phyloP scores from a whole-genome alignment of 129 eudicot species.

The Arctium minus region DNA sequence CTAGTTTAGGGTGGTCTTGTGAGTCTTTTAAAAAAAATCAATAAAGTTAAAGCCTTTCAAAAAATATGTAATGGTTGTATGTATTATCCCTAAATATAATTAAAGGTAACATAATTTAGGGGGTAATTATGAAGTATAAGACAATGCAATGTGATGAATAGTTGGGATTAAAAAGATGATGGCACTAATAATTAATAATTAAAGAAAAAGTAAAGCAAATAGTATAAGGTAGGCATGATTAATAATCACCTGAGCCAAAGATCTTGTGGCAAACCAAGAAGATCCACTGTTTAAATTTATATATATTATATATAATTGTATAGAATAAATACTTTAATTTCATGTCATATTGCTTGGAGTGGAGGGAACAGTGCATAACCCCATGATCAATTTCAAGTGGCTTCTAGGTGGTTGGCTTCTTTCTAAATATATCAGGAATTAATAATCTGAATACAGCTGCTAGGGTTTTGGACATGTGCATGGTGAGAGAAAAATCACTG shows the following conservation, averaged over 20 bases:
- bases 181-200: slow-evolving; percentile 15
- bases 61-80: background rate
- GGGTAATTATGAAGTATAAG: background rate
- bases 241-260: slow-evolving; percentile 20
- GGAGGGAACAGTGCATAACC: slow-evolving; percentile 46
- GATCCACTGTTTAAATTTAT: slow-evolving; percentile 8
- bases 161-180: slow-evolving; percentile 4
- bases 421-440: background rate
- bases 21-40: background rate
- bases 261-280: slow-evolving; percentile 25
- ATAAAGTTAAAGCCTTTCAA: background rate
- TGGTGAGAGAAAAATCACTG: background rate
- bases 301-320: background rate
- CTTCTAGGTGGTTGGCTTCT: background rate
- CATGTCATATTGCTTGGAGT: slow-evolving; percentile 50
- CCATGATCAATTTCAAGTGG: slow-evolving; percentile 5
- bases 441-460: background rate
- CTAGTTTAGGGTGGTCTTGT: too few species aligned
- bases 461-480: background rate
- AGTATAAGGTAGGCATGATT: slow-evolving; percentile 17
- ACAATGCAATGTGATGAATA: background rate
- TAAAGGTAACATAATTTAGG: background rate
- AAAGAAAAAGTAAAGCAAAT: slow-evolving; percentile 9
- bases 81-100: background rate
- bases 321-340: slow-evolving; percentile 17